Percentiles rank a stretch among this genome's conserved stretches.
Evolutionary conservation across 163 green algal genomes (phyloP).

Genomic region (Volvox carteri): DNA sequence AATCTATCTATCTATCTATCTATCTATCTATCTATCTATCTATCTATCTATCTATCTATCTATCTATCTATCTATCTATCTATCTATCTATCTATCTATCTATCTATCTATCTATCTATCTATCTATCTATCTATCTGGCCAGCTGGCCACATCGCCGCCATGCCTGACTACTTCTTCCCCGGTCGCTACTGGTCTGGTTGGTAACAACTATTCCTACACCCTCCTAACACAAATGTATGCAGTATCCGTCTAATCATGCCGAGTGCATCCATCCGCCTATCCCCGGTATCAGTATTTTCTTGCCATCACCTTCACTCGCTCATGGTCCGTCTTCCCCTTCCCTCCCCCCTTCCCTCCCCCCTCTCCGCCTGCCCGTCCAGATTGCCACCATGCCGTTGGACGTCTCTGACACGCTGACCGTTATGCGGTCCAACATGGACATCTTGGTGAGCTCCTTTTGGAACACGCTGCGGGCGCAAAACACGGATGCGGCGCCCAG

Average conservation of each 20-base stretch:
- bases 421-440: conserved; percentile 54
- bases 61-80: neutral
- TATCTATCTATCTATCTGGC: neutral
- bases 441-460: conserved; percentile 35
- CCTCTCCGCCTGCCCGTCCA: neutral
- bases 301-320: too few species aligned
- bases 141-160: neutral
- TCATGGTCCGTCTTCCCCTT: neutral
- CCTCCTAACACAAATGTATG: too few species aligned
- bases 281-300: too few species aligned
- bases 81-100: neutral
- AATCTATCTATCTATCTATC: neutral
- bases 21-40: neutral
- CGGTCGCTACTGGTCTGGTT: too few species aligned
- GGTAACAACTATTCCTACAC: too few species aligned
- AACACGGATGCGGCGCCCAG: conserved; percentile 24
- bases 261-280: too few species aligned
- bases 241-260: too few species aligned
- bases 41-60: neutral
- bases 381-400: conserved; percentile 38
- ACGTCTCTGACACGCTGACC: conserved; percentile 46
- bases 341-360: neutral
- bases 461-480: conserved; percentile 30
- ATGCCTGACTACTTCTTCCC: too few species aligned
- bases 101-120: neutral